phyloP scores from a whole-genome alignment of 108 stramenopile genomes.

The Pseudonitzschia pungens region DNA sequence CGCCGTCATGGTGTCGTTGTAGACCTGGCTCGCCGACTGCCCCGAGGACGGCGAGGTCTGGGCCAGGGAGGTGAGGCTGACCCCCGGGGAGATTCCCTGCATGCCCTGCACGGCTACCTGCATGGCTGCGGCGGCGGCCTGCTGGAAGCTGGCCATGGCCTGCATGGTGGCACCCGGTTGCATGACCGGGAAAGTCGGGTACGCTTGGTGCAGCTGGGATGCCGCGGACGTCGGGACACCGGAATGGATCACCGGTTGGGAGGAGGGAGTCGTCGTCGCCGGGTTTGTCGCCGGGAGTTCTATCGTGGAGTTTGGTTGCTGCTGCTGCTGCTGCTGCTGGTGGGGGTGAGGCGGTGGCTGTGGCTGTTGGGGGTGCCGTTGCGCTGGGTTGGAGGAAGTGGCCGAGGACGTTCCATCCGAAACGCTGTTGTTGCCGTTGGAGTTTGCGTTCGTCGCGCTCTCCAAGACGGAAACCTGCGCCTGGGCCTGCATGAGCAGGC shows the following conservation, averaged over 20 bases:
- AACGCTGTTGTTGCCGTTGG: neutral
- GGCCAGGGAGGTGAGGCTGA: conserved; percentile 19
- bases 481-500: conserved; percentile 68
- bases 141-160: conserved; percentile 69
- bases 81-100: conserved; percentile 37
- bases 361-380: no score
- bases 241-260: conserved; percentile 29
- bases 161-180: conserved; percentile 67
- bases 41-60: conserved; percentile 27
- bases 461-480: conserved; percentile 47
- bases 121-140: conserved; percentile 64
- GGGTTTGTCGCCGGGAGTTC: no score
- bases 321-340: no score
- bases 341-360: neutral
- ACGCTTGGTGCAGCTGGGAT: neutral
- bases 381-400: no score
- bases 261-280: conserved; percentile 27
- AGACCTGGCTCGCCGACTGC: conserved; percentile 38
- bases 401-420: no score
- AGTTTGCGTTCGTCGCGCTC: conserved; percentile 3
- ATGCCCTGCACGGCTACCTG: conserved; percentile 51
- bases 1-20: conserved; percentile 56
- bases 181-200: conserved; percentile 36
- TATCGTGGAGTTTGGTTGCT: neutral
- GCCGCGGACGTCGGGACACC: conserved; percentile 1